Evolutionary conservation across 305 asterid species (phyloP).

Genomic region (Solanum chacoense): DNA sequence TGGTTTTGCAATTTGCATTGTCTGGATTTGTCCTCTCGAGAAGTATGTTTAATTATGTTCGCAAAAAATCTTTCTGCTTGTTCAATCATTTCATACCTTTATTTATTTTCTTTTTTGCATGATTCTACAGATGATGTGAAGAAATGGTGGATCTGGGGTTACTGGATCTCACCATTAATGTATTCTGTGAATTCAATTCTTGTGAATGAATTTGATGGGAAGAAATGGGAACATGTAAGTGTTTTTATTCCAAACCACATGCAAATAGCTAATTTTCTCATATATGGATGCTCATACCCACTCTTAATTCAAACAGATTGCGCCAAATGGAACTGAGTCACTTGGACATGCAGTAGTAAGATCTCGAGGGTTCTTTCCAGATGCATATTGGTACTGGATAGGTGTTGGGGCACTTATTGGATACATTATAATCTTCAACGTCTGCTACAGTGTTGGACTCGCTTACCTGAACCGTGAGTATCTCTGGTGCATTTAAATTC

Average conservation of each 20-base stretch:
- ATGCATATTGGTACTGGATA: constrained; percentile 62
- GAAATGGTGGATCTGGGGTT: neutral
- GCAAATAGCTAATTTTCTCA: neutral
- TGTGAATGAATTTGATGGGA: neutral
- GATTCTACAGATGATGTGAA: neutral
- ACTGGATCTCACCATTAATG: neutral
- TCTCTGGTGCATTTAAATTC: neutral
- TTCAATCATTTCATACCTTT: neutral
- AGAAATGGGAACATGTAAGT: constrained; percentile 49
- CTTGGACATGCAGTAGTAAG: constrained; percentile 29
- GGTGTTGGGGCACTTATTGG: constrained; percentile 43
- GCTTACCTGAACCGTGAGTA: constrained; percentile 45
- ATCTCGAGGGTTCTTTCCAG: constrained; percentile 43
- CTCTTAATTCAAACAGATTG: neutral
- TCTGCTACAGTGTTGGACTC: constrained; percentile 22
- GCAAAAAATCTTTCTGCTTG: neutral
- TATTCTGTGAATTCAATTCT: neutral
- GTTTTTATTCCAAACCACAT: neutral
- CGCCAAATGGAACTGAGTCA: neutral
- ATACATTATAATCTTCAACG: constrained; percentile 30
- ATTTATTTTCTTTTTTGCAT: neutral
- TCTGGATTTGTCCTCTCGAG: constrained; percentile 59
- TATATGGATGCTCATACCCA: neutral
- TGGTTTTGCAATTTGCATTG: constrained; percentile 44
- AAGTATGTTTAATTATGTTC: constrained; percentile 14